Evolutionary conservation across 306 rosid genomes (phyloP), one percentile per base, ranked within the genome.

Genomic region (Corylus heterophylla): DNA sequence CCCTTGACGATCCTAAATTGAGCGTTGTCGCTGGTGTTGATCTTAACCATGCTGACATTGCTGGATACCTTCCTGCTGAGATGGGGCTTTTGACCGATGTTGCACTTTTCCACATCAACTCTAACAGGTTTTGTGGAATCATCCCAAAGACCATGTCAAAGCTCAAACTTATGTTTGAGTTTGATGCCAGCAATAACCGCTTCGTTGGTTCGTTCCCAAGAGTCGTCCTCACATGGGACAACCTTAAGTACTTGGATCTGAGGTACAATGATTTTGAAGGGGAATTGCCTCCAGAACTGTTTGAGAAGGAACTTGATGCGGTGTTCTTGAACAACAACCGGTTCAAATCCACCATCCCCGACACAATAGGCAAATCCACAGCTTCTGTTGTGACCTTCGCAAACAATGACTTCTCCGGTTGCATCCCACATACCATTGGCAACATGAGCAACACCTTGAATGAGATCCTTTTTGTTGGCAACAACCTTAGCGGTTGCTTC

Each of bases 351-450:
- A 18, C 1, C 8, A 83, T 88, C 16, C 88, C 88, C 0, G 83
- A 83, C n/a, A 83, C 74, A 5, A 6, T 88, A 2, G 94, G 98
- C 4, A 84, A 90, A 49, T 90, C 97, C 25, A 75, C 54, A 0
- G 93, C 76, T 17, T 86, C 97, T 0, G 89, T 92, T 22, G 76
- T 90, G 25, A 80, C 78, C 5, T 87, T 94, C 18, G 97, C 92
- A 1, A 77, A 90, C 80, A 94, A 94, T 76, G 44, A 87, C 0
- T 87, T 94, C 82, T 69, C 59, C 14, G 94, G 97, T 2, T 94
- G 98, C 59, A 87, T 94, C 76, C 97, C 97, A 3, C 82, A 54
- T 2, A 64, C 86, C 27, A 76, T 94, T 12, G 93, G 90, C 20
- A 72, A 86, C 52, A 89, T 92, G 94, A 42, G 1, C 35, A 83